Conservation (phyloP, 2,329 filamentous ascomycete species). For the Sporothrix pseudoabietina region DNA sequence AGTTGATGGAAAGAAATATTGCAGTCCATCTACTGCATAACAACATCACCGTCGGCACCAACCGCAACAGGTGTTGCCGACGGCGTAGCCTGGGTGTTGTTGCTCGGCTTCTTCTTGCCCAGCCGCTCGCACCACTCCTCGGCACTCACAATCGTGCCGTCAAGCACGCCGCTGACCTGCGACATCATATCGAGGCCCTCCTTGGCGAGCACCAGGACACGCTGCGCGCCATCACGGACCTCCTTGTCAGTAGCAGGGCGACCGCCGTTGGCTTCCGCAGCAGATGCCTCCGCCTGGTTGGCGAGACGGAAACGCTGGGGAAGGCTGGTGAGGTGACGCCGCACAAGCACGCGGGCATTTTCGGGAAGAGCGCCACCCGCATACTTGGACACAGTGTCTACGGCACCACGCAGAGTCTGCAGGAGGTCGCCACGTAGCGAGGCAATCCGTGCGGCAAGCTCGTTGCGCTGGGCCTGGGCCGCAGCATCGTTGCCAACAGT, state of each 20-base stretch:
- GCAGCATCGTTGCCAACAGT: slow-evolving; percentile 29
- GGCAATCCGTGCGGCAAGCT: slow-evolving; percentile 65
- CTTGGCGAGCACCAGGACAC: slow-evolving; percentile 81
- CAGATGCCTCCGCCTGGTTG: slow-evolving; percentile 46
- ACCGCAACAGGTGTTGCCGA: background rate
- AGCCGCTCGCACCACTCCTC: slow-evolving; percentile 88
- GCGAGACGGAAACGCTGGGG: slow-evolving; percentile 77
- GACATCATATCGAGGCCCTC: slow-evolving; percentile 94
- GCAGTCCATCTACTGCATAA: slow-evolving; percentile 22
- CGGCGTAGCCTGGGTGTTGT: background rate
- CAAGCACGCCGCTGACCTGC: slow-evolving; percentile 84
- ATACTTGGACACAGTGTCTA: slow-evolving; percentile 84
- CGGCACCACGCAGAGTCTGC: slow-evolving; percentile 76
- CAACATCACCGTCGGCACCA: slow-evolving; percentile 7
- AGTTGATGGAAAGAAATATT: background rate
- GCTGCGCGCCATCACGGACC: slow-evolving; percentile 64
- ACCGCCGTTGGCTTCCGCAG: slow-evolving; percentile 28
- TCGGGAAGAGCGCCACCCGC: slow-evolving; percentile 89
- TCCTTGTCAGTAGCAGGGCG: slow-evolving; percentile 39
- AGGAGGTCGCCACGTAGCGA: slow-evolving; percentile 71
- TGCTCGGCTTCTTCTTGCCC: slow-evolving; percentile 51
- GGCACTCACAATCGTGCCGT: slow-evolving; percentile 85
- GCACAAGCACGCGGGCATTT: slow-evolving; percentile 81
- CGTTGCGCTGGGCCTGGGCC: slow-evolving; percentile 45
- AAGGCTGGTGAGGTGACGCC: slow-evolving; percentile 78